Percentiles rank a stretch among this genome's conserved stretches.
Evolutionary conservation across 768 basidiomycete species (phyloP).

Genomic region (Panus rudis): DNA sequence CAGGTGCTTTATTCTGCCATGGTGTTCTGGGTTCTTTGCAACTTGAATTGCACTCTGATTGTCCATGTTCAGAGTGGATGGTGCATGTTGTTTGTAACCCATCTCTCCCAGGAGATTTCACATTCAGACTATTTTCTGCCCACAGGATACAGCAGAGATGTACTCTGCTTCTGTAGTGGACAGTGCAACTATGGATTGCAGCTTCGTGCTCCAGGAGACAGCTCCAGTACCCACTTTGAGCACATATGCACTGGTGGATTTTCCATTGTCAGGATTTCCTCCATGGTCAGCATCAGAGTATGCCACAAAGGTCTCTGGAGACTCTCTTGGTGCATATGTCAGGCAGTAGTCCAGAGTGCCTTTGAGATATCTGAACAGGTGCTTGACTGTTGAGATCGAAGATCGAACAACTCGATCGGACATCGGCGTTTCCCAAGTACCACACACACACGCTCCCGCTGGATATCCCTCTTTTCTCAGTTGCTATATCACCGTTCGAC

Average conservation of each 20-base stretch:
- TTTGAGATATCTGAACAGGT: slow-evolving; percentile 35
- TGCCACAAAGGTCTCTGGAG: slow-evolving; percentile 7
- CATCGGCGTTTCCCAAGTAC: too few species aligned
- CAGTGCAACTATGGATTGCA: slow-evolving; percentile 31
- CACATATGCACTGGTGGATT: slow-evolving; percentile 29
- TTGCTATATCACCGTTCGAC: too few species aligned
- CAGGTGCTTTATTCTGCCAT: neutral
- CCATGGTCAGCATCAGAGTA: slow-evolving; percentile 21
- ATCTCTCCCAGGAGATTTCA: neutral
- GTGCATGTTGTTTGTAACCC: neutral
- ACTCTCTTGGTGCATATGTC: slow-evolving; percentile 13
- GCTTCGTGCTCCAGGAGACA: slow-evolving; percentile 30
- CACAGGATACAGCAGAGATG: slow-evolving; percentile 17
- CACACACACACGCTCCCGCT: too few species aligned
- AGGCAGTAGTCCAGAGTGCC: slow-evolving; percentile 22
- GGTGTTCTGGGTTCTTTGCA: neutral
- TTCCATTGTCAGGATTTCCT: slow-evolving; percentile 14
- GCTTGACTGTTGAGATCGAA: slow-evolving; percentile 28
- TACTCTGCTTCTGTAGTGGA: slow-evolving; percentile 36
- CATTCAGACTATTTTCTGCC: neutral
- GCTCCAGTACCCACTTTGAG: slow-evolving; percentile 24
- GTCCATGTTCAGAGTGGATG: neutral
- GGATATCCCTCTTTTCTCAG: too few species aligned
- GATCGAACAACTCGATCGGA: too few species aligned
- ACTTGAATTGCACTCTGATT: neutral